A percentile compares a stretch with the other conserved stretches of the same genome.
Conservation (phyloP, 306 rosid species). For the Pterocarpus macrocarpus region DNA sequence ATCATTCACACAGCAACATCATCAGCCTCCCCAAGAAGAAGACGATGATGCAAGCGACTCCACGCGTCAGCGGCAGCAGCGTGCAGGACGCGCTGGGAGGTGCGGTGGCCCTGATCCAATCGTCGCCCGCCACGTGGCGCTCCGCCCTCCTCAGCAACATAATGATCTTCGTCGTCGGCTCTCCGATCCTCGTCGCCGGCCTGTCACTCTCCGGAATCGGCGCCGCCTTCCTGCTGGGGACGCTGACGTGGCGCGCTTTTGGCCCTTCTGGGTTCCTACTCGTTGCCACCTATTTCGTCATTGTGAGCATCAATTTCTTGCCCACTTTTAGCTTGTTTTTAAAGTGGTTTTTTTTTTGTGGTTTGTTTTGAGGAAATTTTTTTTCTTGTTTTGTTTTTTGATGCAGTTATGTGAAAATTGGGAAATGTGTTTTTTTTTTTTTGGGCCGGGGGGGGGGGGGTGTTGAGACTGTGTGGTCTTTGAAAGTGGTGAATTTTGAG, state of each 20-base stretch:
- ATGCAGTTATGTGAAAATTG: background rate
- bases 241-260: slow-evolving; percentile 99
- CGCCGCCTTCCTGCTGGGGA: slow-evolving; percentile 92
- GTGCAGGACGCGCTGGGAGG: slow-evolving; percentile 62
- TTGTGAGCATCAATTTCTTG: slow-evolving; percentile 46
- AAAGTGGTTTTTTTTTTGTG: background rate
- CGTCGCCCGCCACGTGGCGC: slow-evolving; percentile 88
- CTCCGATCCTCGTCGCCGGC: slow-evolving; percentile 79
- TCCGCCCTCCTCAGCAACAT: slow-evolving; percentile 76
- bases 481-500: slow-evolving; percentile 6
- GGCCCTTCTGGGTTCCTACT: slow-evolving; percentile 87
- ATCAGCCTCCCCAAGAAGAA: background rate
- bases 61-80: slow-evolving; percentile 43
- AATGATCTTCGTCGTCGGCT: slow-evolving; percentile 75
- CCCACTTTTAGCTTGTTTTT: background rate
- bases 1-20: background rate
- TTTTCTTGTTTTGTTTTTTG: background rate
- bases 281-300: slow-evolving; percentile 86
- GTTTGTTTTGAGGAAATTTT: background rate
- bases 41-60: background rate
- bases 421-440: background rate
- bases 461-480: background rate
- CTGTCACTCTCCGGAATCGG: slow-evolving; percentile 82
- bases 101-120: slow-evolving; percentile 65
- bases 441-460: background rate